These are phyloP conservation scores for Trichoderma sp. DNA, from an alignment of 2,329 filamentous ascomycete genomes.

Conservation along the genomic window DNA sequence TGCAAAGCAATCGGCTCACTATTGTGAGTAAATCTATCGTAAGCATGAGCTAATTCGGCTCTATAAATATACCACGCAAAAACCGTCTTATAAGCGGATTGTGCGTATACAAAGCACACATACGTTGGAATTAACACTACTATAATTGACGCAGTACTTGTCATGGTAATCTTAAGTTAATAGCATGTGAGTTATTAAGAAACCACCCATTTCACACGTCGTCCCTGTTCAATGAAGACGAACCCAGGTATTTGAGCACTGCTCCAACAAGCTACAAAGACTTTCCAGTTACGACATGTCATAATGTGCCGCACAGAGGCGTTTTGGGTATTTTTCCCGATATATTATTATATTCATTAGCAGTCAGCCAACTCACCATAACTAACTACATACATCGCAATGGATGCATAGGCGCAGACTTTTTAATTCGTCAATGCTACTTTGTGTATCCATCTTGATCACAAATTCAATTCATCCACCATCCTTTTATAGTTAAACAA, in stretches of 20 bases:
- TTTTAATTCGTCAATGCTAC: background rate
- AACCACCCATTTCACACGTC: no score
- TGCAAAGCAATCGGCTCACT: background rate
- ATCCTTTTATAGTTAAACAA: constrained; percentile 13
- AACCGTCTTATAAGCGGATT: background rate
- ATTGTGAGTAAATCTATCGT: background rate
- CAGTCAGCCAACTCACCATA: background rate
- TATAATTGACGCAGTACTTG: background rate
- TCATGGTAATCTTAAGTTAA: background rate
- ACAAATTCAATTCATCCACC: background rate
- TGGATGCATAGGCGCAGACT: background rate
- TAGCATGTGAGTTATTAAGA: no score
- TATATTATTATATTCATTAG: background rate
- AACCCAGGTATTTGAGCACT: no score
- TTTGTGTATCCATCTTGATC: background rate
- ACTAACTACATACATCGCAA: background rate
- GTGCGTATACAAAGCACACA: background rate
- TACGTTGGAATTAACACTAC: no score
- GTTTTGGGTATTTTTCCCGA: background rate
- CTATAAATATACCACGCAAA: no score
- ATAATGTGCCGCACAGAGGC: background rate
- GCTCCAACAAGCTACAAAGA: background rate
- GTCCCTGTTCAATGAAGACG: no score
- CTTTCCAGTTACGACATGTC: background rate
- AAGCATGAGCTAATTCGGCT: background rate